Evolutionary conservation across 768 basidiomycete species (phyloP), one percentile per base, ranked within the genome.

Genomic region (Termitomyces sp.): DNA sequence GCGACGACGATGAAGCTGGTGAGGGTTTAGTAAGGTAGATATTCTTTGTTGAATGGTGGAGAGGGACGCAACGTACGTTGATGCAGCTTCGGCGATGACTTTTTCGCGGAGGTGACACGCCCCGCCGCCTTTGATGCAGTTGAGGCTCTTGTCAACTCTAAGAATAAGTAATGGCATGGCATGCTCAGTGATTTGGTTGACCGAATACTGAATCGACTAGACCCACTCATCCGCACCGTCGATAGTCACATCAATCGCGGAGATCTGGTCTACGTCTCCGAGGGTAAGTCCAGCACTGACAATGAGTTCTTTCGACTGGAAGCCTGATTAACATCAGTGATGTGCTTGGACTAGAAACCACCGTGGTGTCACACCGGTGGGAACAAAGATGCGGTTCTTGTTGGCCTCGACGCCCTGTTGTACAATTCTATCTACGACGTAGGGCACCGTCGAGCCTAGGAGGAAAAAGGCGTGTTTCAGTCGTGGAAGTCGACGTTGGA

Each of bases 21-120:
- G 6, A 21, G 47, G 5, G 4, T n/a, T 12, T 1, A 34, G 27
- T 53, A 34, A 57, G 14, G 55, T n/a, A n/a, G n/a, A n/a, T n/a
- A n/a, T 29, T 41, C 59, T 21, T 42, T 31, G 19, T 25, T 53
- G 11, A 29, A 31, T 49, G 40, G 42, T 17, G 42, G 21, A 32
- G 37, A 27, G 44, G 34, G 19, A 37, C 43, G 16, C 8, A 10
- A 75, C 85, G 57, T 56, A 92, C 84, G 89, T 93, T 59, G 82
- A 81, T 11, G 97, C 97, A 32, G 95, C 95, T 70, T 99, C 97
- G 1, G 97, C 97, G 14, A 99, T 82, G 7, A 99, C 95, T 71
- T 99, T 99, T 75, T 99, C 97, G 29, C 95, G 84, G 34, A 98
- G 75, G 63, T 98, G 97, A 69, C 96, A 98, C 1, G 94, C 96